Evolutionary conservation across 768 basidiomycete genomes (phyloP).

Genomic region (Astraeus odoratus): DNA sequence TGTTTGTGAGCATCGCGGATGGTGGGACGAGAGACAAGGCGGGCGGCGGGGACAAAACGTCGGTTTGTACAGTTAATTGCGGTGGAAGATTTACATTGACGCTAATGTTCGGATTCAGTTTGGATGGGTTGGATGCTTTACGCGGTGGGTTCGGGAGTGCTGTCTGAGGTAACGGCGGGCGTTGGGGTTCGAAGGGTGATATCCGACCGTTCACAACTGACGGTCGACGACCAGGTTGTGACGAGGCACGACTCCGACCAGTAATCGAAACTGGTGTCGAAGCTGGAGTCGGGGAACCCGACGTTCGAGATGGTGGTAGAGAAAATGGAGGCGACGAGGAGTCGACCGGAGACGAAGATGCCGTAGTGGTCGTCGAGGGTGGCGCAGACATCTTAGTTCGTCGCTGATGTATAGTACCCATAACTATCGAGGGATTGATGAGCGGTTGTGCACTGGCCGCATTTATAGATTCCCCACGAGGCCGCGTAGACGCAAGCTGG

Average conservation of each 20-base stretch:
- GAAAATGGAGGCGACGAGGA: slow-evolving; percentile 31
- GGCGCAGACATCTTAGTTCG: slow-evolving; percentile 61
- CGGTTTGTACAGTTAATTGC: slow-evolving; percentile 45
- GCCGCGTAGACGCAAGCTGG: slow-evolving; percentile 38
- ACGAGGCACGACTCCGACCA: slow-evolving; percentile 58
- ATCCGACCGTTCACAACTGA: slow-evolving; percentile 45
- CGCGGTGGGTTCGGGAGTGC: slow-evolving; percentile 37
- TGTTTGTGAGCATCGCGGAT: slow-evolving; percentile 42
- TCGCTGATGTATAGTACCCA: slow-evolving; percentile 65
- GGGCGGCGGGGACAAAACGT: slow-evolving; percentile 36
- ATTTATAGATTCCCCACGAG: slow-evolving; percentile 50
- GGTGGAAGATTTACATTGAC: slow-evolving; percentile 42
- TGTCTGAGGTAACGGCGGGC: slow-evolving; percentile 45
- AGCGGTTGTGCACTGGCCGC: slow-evolving; percentile 28
- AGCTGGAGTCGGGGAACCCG: slow-evolving; percentile 35
- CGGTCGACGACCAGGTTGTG: slow-evolving; percentile 71
- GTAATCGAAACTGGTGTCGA: slow-evolving; percentile 32
- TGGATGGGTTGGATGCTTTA: slow-evolving; percentile 59
- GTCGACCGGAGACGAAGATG: slow-evolving; percentile 32
- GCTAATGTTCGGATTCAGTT: slow-evolving; percentile 40
- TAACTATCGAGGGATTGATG: slow-evolving; percentile 52
- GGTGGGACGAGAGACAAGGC: slow-evolving; percentile 37
- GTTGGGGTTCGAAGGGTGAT: slow-evolving; percentile 44
- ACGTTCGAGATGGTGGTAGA: slow-evolving; percentile 22
- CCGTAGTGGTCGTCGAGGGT: slow-evolving; percentile 27